Evolutionary conservation across 164 flowering plant species (phyloP), one percentile per base, ranked within the genome.

Genomic region (Platanus orientalis): DNA sequence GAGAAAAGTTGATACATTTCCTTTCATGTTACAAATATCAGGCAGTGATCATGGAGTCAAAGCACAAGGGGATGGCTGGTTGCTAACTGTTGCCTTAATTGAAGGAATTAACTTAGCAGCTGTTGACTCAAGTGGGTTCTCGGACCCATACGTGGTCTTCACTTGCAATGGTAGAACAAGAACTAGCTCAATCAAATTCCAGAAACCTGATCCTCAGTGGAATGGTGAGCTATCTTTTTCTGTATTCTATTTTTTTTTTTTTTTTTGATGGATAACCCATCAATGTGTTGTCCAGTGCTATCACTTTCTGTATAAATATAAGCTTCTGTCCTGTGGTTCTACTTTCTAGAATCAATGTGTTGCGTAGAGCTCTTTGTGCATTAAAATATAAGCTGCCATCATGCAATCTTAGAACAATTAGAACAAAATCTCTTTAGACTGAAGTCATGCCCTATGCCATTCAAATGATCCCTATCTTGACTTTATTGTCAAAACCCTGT

Each of bases 41-140:
- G 97, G 91, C 26, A 83, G 84, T 68, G 98, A 94, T 75, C 98
- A 94, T 80, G 98, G 98, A 64, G 73, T 94, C 57, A 90, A 90
- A 77, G 98, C 98, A 57, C 95, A 80, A 68, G 98, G 98, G 50
- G 88, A 90, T 76, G 97, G 98, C 32, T 94, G 98, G 98, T 68
- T 94, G 69, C 80, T 94, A 11, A 94, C 98, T 62, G 84, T 89
- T 77, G 98, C 96, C 52, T 78, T 94, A 84, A 76, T 94, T 32
- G 97, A 90, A 74, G 98, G 96, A 66, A 76, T 60, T 60, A 84
- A 77, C 77, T 71, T 94, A 65, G 90, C 95, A 66, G 86, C 96
- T 48, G 92, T 94, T 34, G 98, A 89, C 69, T 71, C 95, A 30
- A 87, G 84, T 74, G 92, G 93, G 39, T 79, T 78, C 71, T 86